Percentiles rank a stretch among this genome's conserved stretches.
These are phyloP conservation scores for Scleromitrula shiraiana DNA, from an alignment of 2,329 filamentous ascomycete species.

Conservation along the genomic window DNA sequence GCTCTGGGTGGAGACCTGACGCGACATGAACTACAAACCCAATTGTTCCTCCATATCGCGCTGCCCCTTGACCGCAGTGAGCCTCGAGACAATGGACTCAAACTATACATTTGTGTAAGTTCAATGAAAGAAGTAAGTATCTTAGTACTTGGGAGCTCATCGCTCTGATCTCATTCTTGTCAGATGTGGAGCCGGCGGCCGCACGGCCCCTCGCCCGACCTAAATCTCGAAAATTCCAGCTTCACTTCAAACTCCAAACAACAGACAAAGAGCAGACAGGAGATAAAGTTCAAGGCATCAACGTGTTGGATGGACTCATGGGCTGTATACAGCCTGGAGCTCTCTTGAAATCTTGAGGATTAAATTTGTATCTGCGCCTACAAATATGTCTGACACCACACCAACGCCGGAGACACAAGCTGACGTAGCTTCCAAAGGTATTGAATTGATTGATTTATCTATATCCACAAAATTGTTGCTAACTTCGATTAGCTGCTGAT, in stretches of 20 bases:
- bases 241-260: neutral
- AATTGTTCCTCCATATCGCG: conserved; percentile 10
- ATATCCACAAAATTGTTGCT: neutral
- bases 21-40: conserved; percentile 23
- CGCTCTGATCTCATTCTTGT: too few species aligned
- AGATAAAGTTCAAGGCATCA: neutral
- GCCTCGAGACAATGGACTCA: conserved; percentile 15
- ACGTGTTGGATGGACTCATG: neutral
- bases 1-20: conserved; percentile 2
- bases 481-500: conserved; percentile 50
- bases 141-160: neutral
- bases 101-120: conserved; percentile 12
- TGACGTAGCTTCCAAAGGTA: conserved; percentile 31
- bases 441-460: neutral
- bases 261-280: neutral
- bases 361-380: neutral
- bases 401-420: conserved; percentile 40
- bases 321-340: neutral
- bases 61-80: conserved; percentile 11
- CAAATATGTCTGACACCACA: conserved; percentile 32
- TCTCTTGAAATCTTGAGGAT: neutral
- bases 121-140: neutral
- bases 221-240: neutral
- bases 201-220: neutral
- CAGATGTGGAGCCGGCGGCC: too few species aligned